Conservation (phyloP, 805 yeast genomes). For the Kuraishia ogatae region DNA sequence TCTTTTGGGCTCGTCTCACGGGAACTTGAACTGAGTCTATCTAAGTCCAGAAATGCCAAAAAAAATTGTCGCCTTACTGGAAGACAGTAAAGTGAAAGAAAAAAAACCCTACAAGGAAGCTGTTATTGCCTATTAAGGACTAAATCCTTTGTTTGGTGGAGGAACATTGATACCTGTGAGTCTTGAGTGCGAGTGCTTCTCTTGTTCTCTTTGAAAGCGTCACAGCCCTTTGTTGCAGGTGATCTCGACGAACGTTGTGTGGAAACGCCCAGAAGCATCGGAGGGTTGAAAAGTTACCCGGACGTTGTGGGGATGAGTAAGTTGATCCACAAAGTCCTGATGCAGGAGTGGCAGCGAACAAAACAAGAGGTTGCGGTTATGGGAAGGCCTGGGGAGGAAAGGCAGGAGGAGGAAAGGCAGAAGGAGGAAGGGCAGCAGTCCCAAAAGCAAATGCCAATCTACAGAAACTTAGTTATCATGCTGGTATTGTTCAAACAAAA, state of each 20-base stretch:
- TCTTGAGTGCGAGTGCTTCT: not conserved
- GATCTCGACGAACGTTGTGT: not conserved
- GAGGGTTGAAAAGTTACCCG: not conserved
- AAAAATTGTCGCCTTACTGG: not conserved
- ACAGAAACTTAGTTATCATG: too few relatives aligned
- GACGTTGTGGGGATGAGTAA: not conserved
- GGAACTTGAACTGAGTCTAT: not conserved
- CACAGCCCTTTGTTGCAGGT: not conserved
- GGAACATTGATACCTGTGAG: too few relatives aligned
- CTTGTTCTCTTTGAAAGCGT: not conserved
- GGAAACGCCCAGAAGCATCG: not conserved
- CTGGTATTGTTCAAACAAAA: too few relatives aligned
- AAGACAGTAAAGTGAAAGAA: not conserved
- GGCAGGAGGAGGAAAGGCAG: too few relatives aligned
- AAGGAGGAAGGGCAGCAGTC: too few relatives aligned
- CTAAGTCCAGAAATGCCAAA: not conserved
- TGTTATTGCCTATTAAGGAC: not conserved
- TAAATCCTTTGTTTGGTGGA: not conserved
- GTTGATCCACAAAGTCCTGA: too few relatives aligned
- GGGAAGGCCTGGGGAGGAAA: too few relatives aligned
- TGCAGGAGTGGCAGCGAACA: too few relatives aligned
- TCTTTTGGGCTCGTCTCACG: not conserved
- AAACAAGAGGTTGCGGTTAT: too few relatives aligned
- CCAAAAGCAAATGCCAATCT: too few relatives aligned
- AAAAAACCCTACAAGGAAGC: not conserved